These are phyloP conservation scores for Ophiostoma populinum DNA, from an alignment of 2,329 filamentous ascomycete species.

Conservation along the genomic window DNA sequence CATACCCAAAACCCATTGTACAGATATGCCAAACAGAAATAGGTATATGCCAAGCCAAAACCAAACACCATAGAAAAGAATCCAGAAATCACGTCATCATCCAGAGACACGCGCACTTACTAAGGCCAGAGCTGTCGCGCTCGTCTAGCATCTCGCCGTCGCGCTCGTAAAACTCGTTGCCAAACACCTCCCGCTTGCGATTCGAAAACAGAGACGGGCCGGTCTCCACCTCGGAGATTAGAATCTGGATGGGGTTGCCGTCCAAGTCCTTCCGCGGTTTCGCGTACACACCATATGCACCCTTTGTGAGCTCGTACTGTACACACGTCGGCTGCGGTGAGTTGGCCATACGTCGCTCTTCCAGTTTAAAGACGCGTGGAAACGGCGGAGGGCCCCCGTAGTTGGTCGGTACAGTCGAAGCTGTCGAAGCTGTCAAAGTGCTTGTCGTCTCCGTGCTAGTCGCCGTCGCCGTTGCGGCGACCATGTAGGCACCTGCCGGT, in stretches of 20 bases:
- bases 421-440: conserved; percentile 6
- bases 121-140: conserved; percentile 21
- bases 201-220: conserved; percentile 6
- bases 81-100: conserved; percentile 20
- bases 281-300: conserved; percentile 18
- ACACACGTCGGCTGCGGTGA: conserved; percentile 25
- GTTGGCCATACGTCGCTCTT: conserved; percentile 30
- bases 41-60: not conserved
- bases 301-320: conserved; percentile 27
- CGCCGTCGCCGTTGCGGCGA: not conserved
- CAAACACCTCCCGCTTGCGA: not conserved
- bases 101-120: conserved; percentile 37
- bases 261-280: conserved; percentile 19
- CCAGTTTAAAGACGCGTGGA: conserved; percentile 35
- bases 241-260: conserved; percentile 24
- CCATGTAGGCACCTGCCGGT: not conserved
- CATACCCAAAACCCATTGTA: too few relatives aligned
- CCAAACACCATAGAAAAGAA: not conserved
- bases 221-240: conserved; percentile 25
- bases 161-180: not conserved
- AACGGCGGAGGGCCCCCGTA: conserved; percentile 19
- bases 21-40: not conserved
- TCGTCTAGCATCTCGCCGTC: conserved; percentile 4
- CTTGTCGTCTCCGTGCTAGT: conserved; percentile 2
- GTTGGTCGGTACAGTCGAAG: not conserved